phyloP scores from a whole-genome alignment of 768 basidiomycete genomes.

The Suillus luteus region DNA sequence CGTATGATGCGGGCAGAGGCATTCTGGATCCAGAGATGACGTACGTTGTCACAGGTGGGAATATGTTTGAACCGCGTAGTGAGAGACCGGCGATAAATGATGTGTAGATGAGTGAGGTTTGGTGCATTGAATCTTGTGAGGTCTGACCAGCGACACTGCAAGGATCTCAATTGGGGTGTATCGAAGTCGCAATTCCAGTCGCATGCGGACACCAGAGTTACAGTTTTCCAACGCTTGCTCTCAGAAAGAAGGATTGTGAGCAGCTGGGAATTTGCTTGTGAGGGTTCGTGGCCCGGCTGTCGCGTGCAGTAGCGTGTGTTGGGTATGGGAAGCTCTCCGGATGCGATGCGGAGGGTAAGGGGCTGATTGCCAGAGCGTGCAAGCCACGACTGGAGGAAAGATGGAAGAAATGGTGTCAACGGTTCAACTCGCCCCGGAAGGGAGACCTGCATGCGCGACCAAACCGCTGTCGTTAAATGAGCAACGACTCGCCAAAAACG shows the following conservation, averaged over 20 bases:
- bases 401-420: conserved; percentile 1
- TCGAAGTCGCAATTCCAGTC: neutral
- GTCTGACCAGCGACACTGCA: neutral
- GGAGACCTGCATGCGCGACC: neutral
- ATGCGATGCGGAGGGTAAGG: neutral
- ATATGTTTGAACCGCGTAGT: neutral
- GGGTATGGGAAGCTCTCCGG: conserved; percentile 1
- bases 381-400: conserved; percentile 9
- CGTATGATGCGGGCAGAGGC: neutral
- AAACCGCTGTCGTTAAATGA: neutral
- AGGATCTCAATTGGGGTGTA: neutral
- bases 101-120: neutral
- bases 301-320: neutral
- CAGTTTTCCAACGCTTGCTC: neutral
- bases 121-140: neutral
- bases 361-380: conserved; percentile 2
- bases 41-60: neutral
- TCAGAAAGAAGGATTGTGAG: neutral
- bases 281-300: neutral
- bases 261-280: neutral
- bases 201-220: neutral
- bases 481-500: neutral
- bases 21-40: neutral
- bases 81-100: neutral
- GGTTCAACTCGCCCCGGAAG: conserved; percentile 1